Percentiles rank a stretch among this genome's conserved stretches.
Conservation (phyloP, 2,329 filamentous ascomycete genomes). For the Colletotrichum sansevieriae region DNA sequence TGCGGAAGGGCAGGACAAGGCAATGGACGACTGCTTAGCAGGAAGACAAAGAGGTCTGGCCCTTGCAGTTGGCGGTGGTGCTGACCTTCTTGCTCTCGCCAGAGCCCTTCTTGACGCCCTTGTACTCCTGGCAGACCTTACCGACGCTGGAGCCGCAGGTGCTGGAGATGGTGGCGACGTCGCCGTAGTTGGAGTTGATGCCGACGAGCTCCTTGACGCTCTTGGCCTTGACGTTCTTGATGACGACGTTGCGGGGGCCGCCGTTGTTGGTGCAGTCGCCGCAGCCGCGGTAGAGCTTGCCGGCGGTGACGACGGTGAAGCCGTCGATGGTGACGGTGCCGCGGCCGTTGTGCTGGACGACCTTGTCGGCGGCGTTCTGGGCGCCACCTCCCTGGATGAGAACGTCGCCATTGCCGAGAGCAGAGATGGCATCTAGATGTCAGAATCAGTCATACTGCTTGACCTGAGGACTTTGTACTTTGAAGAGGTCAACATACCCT, state of each 20-base stretch:
- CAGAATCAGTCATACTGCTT: rapidly evolving
- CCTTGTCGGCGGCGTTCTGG: slow-evolving; percentile 50
- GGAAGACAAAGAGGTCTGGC: slow-evolving; percentile 35
- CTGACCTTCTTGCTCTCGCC: slow-evolving; percentile 40
- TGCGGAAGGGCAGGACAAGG: neutral
- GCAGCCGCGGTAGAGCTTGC: slow-evolving; percentile 59
- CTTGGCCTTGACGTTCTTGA: slow-evolving; percentile 41
- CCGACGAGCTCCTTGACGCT: slow-evolving; percentile 53
- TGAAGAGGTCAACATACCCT: slow-evolving; percentile 43
- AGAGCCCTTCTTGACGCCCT: slow-evolving; percentile 40
- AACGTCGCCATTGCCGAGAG: slow-evolving; percentile 36
- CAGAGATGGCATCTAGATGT: slow-evolving; percentile 31
- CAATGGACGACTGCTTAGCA: slow-evolving; percentile 12
- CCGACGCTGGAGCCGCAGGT: slow-evolving; percentile 38
- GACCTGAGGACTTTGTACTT: rapidly evolving
- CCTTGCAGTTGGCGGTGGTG: slow-evolving; percentile 42
- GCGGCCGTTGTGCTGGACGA: slow-evolving; percentile 52
- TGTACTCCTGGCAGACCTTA: slow-evolving; percentile 44
- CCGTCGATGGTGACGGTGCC: slow-evolving; percentile 48
- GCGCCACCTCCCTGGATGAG: slow-evolving; percentile 51
- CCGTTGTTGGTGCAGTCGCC: slow-evolving; percentile 55
- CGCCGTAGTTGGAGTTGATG: slow-evolving; percentile 56
- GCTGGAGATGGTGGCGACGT: slow-evolving; percentile 45
- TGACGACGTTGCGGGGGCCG: slow-evolving; percentile 37
- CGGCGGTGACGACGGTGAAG: slow-evolving; percentile 56